Evolutionary conservation across 306 rosid species (phyloP).

Genomic region (Biancaea sappan): DNA sequence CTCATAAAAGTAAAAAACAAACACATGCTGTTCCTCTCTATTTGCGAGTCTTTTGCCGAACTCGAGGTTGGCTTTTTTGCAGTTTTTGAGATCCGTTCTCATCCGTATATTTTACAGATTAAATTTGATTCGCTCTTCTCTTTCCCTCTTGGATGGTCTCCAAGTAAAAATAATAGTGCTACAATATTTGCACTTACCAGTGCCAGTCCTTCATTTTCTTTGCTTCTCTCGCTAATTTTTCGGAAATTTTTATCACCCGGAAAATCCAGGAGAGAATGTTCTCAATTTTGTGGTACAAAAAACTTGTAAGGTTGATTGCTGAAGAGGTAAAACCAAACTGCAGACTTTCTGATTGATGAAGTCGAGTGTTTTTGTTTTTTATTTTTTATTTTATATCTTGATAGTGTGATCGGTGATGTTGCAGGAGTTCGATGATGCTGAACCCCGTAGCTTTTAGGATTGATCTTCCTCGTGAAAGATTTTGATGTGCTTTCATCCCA

Average conservation of each 20-base stretch:
- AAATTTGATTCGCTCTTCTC: neutral
- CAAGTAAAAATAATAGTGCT: neutral
- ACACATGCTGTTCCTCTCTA: neutral
- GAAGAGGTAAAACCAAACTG: neutral
- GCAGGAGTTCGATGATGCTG: neutral
- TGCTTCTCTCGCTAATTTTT: neutral
- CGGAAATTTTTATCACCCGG: too few relatives aligned
- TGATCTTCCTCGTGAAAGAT: neutral
- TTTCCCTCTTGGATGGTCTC: neutral
- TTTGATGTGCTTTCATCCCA: too few relatives aligned
- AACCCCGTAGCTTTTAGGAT: neutral
- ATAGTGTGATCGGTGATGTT: neutral
- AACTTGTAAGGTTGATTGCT: too few relatives aligned
- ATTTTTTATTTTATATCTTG: neutral
- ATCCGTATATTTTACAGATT: neutral
- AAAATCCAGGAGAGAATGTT: neutral
- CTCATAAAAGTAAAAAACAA: neutral
- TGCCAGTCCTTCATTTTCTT: too few relatives aligned
- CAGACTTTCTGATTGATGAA: too few relatives aligned
- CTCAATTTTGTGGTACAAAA: too few relatives aligned
- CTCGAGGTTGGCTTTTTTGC: neutral
- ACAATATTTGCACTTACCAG: too few relatives aligned
- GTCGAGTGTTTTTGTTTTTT: too few relatives aligned
- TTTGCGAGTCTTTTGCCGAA: constrained; percentile 3
- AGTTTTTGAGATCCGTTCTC: neutral